Conservation (phyloP, 306 rosid species). For the Chamaecrista fasciculata region DNA sequence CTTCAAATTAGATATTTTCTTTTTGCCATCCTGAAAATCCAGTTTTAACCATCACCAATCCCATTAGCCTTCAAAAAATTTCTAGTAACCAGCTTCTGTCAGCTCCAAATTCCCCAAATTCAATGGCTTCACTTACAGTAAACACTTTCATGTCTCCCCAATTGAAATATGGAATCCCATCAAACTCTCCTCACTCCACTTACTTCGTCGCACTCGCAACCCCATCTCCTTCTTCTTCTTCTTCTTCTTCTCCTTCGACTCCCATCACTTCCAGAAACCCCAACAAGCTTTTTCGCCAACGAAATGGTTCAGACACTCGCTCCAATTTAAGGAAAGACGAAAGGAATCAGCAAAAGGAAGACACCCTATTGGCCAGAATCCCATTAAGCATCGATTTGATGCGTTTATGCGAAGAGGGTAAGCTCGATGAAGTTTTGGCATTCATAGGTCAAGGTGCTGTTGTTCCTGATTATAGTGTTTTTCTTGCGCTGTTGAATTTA, state of each 20-base stretch:
- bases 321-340: conserved; percentile 26
- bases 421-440: conserved; percentile 55
- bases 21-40: too few relatives aligned
- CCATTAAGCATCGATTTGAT: conserved; percentile 44
- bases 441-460: conserved; percentile 53
- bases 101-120: neutral
- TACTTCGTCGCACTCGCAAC: conserved; percentile 15
- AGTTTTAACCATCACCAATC: too few relatives aligned
- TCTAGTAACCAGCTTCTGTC: too few relatives aligned
- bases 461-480: conserved; percentile 56
- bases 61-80: too few relatives aligned
- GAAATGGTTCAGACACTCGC: conserved; percentile 24
- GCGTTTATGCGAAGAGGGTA: conserved; percentile 58
- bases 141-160: conserved; percentile 33
- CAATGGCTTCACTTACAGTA: conserved; percentile 47
- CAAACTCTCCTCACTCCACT: conserved; percentile 10
- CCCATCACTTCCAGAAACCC: conserved; percentile 6
- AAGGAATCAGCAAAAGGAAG: conserved; percentile 29
- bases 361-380: conserved; percentile 9
- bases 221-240: conserved; percentile 34
- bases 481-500: conserved; percentile 45
- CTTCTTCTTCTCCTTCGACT: conserved; percentile 32
- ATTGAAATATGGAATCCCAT: conserved; percentile 25
- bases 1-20: too few relatives aligned
- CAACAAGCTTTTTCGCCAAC: conserved; percentile 40